Conservation (phyloP, 1,284 basidiomycete genomes). For the Ganoderma meredithae region DNA sequence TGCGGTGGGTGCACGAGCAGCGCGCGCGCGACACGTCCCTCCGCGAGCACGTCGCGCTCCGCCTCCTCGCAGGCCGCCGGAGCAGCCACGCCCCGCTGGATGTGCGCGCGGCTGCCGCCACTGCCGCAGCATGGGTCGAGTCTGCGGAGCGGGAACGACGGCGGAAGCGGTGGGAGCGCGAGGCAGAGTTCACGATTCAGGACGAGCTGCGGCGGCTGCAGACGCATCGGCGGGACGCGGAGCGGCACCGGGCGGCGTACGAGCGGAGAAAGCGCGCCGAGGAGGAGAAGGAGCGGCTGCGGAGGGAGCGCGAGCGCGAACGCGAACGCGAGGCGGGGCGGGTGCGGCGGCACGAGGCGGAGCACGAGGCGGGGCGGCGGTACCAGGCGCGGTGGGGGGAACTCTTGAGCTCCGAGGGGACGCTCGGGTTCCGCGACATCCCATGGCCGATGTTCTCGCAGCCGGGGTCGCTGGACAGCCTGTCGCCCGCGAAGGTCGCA, state of each 20-base stretch:
- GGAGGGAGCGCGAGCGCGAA: slow-evolving; percentile 44
- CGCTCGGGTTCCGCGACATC: slow-evolving; percentile 63
- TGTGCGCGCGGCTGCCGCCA: slow-evolving; percentile 34
- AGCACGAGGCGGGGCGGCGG: slow-evolving; percentile 58
- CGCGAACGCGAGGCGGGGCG: slow-evolving; percentile 49
- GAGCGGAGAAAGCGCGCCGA: slow-evolving; percentile 40
- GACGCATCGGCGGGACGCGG: slow-evolving; percentile 39
- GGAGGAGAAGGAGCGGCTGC: slow-evolving; percentile 35
- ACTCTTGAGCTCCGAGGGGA: slow-evolving; percentile 50
- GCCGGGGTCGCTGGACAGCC: slow-evolving; percentile 54
- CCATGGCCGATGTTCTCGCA: slow-evolving; percentile 70
- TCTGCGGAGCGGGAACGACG: slow-evolving; percentile 51
- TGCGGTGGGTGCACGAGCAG: slow-evolving; percentile 64
- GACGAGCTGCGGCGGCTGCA: slow-evolving; percentile 44
- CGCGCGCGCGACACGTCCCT: slow-evolving; percentile 45
- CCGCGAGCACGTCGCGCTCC: slow-evolving; percentile 33
- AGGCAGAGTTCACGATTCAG: slow-evolving; percentile 44
- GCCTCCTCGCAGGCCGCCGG: slow-evolving; percentile 21
- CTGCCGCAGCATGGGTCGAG: slow-evolving; percentile 44
- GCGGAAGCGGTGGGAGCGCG: slow-evolving; percentile 42
- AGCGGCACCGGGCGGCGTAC: slow-evolving; percentile 47
- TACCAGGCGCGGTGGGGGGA: slow-evolving; percentile 70
- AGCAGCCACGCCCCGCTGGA: background rate
- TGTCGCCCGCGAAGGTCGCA: slow-evolving; percentile 57
- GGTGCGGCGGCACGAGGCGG: slow-evolving; percentile 47